Base-by-base conservation (phyloP, 2,329 filamentous ascomycete genomes). In the Diaporthe vexans region DNA sequence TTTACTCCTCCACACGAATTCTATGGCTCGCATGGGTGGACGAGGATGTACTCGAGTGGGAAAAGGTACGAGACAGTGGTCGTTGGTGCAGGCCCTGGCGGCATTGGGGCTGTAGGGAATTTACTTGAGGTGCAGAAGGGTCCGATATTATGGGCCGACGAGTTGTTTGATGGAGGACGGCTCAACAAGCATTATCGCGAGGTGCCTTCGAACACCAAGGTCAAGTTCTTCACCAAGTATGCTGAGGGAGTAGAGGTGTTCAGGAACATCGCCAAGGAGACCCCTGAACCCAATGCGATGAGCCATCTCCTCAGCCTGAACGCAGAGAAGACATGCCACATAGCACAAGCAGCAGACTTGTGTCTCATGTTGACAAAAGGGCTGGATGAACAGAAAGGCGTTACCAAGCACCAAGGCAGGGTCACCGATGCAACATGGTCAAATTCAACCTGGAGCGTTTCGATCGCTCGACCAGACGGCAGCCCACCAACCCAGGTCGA, bases 141-240 rank as follows among this genome's bases (percentile, higher is more conserved):
- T 10, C 81, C 83, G 11, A 86, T 86, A 19, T 85, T 92, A 65
- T 92, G 91, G 91, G 83, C 91, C 54, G 91, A 92, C 78, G 85
- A 89, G 46, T 79, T 80, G 3, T 91, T 92, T 78, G 81, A 87
- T 33, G 90, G 83, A 37, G 89, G 89, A 6, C 83, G 88, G 56
- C 83, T 91, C 43, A 83, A 88, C 77, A 83, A 84, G 74, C 85
- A 84, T 78, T 92, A 92, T 79, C 85, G 90, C 63, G 90, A 91
- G 78, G 91, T 92, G 26, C 90, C 90, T 13, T 83, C 82, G 77
- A 92, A 92, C 79, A 92, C 91, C 73, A 92, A 90, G 78, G 90
- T 90, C 56, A 85, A 86, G 58, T 83, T 90, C 29, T 92, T 92
- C 79, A 82, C 90, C 74, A 84, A 88, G 37, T 92, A 88, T 80